Evolutionary conservation across 371 early-diverging fungal genomes (phyloP).

Genomic region (Mortierella sp.): DNA sequence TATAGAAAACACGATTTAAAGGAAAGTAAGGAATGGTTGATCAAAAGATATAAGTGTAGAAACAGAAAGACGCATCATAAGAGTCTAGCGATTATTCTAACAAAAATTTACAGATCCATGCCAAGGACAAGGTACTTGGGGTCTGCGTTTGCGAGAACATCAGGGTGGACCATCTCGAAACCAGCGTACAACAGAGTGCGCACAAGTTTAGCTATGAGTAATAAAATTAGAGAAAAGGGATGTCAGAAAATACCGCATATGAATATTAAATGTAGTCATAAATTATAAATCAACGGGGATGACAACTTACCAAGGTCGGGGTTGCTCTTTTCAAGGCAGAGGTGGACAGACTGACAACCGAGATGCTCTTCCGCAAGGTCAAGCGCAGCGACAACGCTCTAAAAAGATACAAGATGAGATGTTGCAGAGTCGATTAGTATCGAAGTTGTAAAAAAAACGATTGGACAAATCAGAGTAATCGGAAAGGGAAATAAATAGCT

Average conservation of each 20-base stretch:
- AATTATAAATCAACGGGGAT: background rate
- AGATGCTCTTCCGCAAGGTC: constrained; percentile 56
- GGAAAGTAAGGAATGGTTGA: background rate
- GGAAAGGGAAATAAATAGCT: background rate
- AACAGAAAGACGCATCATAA: background rate
- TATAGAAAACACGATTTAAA: background rate
- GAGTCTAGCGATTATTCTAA: background rate
- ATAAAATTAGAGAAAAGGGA: background rate
- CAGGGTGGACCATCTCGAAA: constrained; percentile 45
- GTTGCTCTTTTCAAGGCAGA: constrained; percentile 53
- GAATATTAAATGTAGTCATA: background rate
- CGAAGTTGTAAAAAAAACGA: background rate
- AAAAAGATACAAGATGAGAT: background rate
- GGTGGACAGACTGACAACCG: constrained; percentile 37
- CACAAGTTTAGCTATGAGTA: constrained; percentile 26
- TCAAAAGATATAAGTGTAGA: constrained; percentile 6
- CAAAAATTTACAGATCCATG: constrained; percentile 31
- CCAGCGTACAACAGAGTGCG: constrained; percentile 54
- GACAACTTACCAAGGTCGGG: constrained; percentile 37
- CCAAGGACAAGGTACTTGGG: constrained; percentile 51
- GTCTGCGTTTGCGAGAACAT: constrained; percentile 38
- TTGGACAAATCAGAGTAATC: background rate
- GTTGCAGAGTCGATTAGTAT: background rate
- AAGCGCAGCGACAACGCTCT: constrained; percentile 55
- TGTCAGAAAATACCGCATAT: background rate